Evolutionary conservation across 306 rosid genomes (phyloP).

Genomic region (Castanea crenata): DNA sequence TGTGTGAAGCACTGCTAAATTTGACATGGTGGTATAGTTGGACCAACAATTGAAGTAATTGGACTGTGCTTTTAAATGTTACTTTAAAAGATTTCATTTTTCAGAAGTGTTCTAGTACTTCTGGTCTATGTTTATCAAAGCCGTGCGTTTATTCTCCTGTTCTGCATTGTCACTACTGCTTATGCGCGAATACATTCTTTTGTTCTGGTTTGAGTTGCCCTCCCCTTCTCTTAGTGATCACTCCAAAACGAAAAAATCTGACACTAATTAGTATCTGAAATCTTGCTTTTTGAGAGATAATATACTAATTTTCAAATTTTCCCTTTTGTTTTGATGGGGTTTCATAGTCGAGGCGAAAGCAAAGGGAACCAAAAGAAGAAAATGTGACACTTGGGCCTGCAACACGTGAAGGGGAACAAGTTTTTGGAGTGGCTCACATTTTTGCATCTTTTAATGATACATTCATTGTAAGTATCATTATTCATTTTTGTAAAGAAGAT

Average conservation of each 20-base stretch:
- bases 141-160: background rate
- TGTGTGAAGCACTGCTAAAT: background rate
- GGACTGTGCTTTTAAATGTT: background rate
- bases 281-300: background rate
- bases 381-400: constrained; percentile 11
- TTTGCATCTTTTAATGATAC: constrained; percentile 56
- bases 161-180: background rate
- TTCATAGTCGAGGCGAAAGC: background rate
- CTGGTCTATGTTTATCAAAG: background rate
- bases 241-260: background rate
- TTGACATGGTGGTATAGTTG: background rate
- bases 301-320: background rate
- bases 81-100: background rate
- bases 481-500: background rate
- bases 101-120: background rate
- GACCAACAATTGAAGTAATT: background rate
- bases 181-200: background rate
- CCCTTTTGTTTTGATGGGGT: background rate
- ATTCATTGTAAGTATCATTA: constrained; percentile 31
- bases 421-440: constrained; percentile 50
- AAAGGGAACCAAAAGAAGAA: constrained; percentile 3
- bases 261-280: background rate
- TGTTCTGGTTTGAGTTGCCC: background rate
- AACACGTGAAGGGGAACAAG: constrained; percentile 41
- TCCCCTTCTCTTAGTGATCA: background rate